These are phyloP conservation scores for Saprolegnia parasitica DNA, from an alignment of 352 stramenopile genomes.

Conservation along the genomic window DNA sequence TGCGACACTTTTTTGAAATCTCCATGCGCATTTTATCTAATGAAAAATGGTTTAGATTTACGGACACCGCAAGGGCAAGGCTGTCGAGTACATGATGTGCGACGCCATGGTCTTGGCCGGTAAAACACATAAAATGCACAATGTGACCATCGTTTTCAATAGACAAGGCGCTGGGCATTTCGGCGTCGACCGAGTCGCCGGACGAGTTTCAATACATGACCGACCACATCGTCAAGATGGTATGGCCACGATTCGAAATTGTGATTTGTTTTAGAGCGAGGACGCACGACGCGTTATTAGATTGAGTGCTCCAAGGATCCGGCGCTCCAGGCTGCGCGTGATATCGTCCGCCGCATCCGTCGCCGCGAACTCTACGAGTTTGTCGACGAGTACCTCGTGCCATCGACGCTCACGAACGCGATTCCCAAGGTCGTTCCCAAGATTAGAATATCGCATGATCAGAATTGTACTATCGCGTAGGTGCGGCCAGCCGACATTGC, in stretches of 20 bases:
- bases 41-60: constrained; percentile 53
- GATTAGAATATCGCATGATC: neutral
- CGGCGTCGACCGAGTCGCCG: constrained; percentile 49
- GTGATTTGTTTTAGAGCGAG: constrained; percentile 28
- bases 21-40: neutral
- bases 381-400: constrained; percentile 76
- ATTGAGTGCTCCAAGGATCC: constrained; percentile 75
- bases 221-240: constrained; percentile 66
- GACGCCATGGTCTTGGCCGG: constrained; percentile 74
- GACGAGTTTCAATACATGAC: constrained; percentile 73
- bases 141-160: neutral
- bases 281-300: constrained; percentile 34
- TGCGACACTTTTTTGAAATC: neutral
- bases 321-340: constrained; percentile 42
- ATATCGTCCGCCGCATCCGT: constrained; percentile 70
- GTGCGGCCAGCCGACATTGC: constrained; percentile 59
- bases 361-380: constrained; percentile 76
- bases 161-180: constrained; percentile 73
- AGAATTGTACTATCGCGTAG: constrained; percentile 21
- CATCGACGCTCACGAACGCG: constrained; percentile 42
- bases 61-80: constrained; percentile 85
- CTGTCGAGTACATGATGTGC: constrained; percentile 88
- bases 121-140: too few relatives aligned
- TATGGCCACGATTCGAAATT: neutral
- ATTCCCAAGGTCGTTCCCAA: constrained; percentile 36